Base-by-base conservation (phyloP, 257 asterid species). In the Voacanga thouarsii region DNA sequence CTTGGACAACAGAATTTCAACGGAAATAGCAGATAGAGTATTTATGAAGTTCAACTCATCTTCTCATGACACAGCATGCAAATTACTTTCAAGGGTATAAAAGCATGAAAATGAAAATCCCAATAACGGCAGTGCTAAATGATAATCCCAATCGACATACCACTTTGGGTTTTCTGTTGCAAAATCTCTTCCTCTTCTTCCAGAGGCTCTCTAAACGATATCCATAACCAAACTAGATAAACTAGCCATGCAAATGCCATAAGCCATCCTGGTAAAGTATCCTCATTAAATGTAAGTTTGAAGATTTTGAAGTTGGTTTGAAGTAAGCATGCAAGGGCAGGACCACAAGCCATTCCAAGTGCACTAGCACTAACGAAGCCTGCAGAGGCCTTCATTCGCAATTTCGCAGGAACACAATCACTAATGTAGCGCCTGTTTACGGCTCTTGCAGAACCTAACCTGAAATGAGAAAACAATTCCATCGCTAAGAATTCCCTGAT, bases 321-420 rank as follows among this genome's bases (percentile, higher is more conserved):
- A 66, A 90, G 85, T 39, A 90, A 83, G 26, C 85, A 79, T 24
- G 92, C 89, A 30, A 90, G 76, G 39, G 92, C 92, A 44, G 95
- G 95, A 26, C 95, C 95, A 55, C 91, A 87, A 8, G 95, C 95
- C 91, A 90, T 90, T 78, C 95, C 95, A n/a, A 90, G 89, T 44
- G 95, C 95, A 67, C 95, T 90, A 1, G 91, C 94, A 78, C 91
- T 88, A 15, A 90, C 94, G 12, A 90, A 90, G 74, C 90, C 92
- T 12, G 94, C 95, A 30, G 95, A 90, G 28, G 95, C 95, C 80
- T 88, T 83, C 95, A 87, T 81, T 53, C 92, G 92, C 71, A 88
- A 76, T 78, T 85, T 87, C 30, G 61, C 75, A 14, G 95, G 92
- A 26, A 90, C 92, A 77, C 94, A 88, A 69, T 90, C 94, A 33